These are phyloP conservation scores for Triangularia verruculosa DNA, from an alignment of 2,329 filamentous ascomycete genomes.

Conservation along the genomic window DNA sequence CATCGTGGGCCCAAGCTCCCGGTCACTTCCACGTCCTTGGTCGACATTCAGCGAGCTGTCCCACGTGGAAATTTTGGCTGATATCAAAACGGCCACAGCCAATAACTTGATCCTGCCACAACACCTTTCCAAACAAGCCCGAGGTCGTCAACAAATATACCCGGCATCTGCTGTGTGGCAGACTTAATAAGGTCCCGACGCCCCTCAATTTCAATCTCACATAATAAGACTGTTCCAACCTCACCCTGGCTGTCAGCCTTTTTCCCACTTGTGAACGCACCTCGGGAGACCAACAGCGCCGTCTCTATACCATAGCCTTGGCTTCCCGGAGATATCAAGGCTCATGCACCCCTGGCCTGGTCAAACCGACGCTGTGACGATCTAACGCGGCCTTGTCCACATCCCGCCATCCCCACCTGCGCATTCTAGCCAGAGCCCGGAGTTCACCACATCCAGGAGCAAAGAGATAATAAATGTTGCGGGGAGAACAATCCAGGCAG, in stretches of 20 bases:
- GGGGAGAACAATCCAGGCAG: conserved; percentile 6
- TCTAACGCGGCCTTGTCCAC: conserved; percentile 22
- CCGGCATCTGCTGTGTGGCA: background rate
- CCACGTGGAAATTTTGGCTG: conserved; percentile 15
- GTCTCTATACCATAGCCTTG: background rate
- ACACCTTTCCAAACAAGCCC: conserved; percentile 15
- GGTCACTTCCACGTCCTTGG: too few species aligned
- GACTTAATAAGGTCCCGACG: conserved; percentile 16
- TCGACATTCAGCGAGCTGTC: conserved; percentile 10
- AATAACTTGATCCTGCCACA: conserved; percentile 15
- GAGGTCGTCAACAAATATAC: conserved; percentile 24
- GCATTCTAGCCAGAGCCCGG: conserved; percentile 2
- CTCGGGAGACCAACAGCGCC: background rate
- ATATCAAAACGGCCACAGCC: conserved; percentile 19
- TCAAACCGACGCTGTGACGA: conserved; percentile 24
- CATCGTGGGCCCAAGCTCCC: too few species aligned
- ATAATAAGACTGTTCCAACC: background rate
- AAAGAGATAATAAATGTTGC: conserved; percentile 12
- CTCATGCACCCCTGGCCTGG: conserved; percentile 18
- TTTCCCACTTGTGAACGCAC: background rate
- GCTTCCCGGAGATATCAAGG: conserved; percentile 15
- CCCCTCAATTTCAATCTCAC: conserved; percentile 11
- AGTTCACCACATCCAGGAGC: background rate
- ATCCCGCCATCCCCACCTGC: conserved; percentile 8
- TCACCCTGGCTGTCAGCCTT: conserved; percentile 1